Evolutionary conservation across 2,329 filamentous ascomycete genomes (phyloP).

Genomic region (Chlorencoelia australis): DNA sequence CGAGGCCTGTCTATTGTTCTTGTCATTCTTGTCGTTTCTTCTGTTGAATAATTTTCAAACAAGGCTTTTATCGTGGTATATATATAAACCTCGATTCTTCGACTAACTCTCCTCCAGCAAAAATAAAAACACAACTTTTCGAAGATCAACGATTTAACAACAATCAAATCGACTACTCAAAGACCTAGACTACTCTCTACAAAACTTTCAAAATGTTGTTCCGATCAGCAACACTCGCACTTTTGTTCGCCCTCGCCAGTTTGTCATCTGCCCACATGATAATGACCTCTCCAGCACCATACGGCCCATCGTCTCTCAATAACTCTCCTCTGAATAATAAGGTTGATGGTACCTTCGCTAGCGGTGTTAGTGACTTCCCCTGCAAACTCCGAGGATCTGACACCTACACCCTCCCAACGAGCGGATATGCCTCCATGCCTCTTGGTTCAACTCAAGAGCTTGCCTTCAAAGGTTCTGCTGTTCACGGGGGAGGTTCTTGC

Average conservation of each 20-base stretch:
- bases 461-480: conserved; percentile 58
- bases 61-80: no score
- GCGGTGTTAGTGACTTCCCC: conserved; percentile 60
- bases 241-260: conserved; percentile 47
- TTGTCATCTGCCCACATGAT: conserved; percentile 65
- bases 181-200: no score
- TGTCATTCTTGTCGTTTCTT: no score
- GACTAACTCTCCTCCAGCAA: no score
- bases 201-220: conserved; percentile 32
- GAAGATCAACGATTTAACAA: no score
- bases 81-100: no score
- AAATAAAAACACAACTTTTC: no score
- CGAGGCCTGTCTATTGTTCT: no score
- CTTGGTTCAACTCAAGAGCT: conserved; percentile 54
- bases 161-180: no score
- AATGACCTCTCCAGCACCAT: conserved; percentile 60
- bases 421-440: conserved; percentile 40
- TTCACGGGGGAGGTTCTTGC: conserved; percentile 87
- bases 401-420: conserved; percentile 38
- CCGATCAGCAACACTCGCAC: conserved; percentile 42
- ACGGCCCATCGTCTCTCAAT: conserved; percentile 35
- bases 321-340: conserved; percentile 47
- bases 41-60: no score
- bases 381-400: conserved; percentile 58
- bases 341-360: conserved; percentile 31